These are phyloP conservation scores for Cladophialophora yegresii DNA, from an alignment of 2,329 filamentous ascomycete genomes.

Conservation along the genomic window DNA sequence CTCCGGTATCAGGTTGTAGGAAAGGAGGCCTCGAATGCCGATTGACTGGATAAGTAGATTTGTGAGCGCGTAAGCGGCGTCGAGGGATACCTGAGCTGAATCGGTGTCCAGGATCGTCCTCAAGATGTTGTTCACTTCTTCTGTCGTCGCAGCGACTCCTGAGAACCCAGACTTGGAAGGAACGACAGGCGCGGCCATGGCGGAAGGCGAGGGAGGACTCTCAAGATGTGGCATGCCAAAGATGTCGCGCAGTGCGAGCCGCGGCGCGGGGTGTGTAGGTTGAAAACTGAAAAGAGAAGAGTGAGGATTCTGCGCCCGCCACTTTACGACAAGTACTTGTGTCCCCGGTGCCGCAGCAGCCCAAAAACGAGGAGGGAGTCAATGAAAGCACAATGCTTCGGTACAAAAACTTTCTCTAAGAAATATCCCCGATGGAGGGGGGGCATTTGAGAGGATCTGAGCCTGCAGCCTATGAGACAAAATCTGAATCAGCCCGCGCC, in stretches of 20 bases:
- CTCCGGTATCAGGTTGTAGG: constrained; percentile 63
- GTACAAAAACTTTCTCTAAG: constrained; percentile 1
- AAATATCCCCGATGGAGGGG: constrained; percentile 8
- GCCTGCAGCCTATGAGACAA: constrained; percentile 11
- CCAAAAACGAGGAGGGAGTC: constrained; percentile 12
- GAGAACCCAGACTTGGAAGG: constrained; percentile 49
- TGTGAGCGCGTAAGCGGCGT: constrained; percentile 66
- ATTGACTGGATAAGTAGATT: constrained; percentile 66
- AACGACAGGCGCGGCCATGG: constrained; percentile 47
- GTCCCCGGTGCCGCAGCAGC: not conserved
- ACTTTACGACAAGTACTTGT: not conserved
- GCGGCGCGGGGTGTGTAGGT: not conserved
- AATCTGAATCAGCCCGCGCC: constrained; percentile 29
- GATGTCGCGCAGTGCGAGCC: not conserved
- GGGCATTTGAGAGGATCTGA: not conserved
- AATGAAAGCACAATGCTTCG: not conserved
- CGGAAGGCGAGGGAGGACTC: constrained; percentile 29
- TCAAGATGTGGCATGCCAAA: constrained; percentile 32
- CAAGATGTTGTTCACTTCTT: constrained; percentile 66
- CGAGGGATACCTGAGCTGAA: constrained; percentile 68
- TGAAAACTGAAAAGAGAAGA: not conserved
- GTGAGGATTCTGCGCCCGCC: not conserved
- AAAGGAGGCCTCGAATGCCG: constrained; percentile 62
- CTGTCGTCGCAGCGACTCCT: constrained; percentile 59
- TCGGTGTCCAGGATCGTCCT: constrained; percentile 68